phyloP scores from a whole-genome alignment of 306 rosid species.

The Medicago truncatula region MtrunA17r5.0-ANR NC_053042.1:2340001-2340500 shows the following conservation, averaged over 20 bases:
- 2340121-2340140: conserved; percentile 3
- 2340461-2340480: conserved; percentile 79
- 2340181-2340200: background rate
- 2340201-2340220: conserved; percentile 7
- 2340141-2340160: background rate
- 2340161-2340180: background rate
- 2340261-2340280: background rate
- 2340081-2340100: background rate
- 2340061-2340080: background rate
- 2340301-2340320: conserved; percentile 3
- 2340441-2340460: conserved; percentile 80
- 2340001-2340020: conserved; percentile 1
- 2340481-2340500: conserved; percentile 78
- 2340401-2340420: conserved; percentile 44
- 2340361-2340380: background rate
- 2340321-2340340: background rate
- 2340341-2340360: background rate
- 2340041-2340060: background rate
- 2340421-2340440: conserved; percentile 92
- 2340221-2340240: background rate
- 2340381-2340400: conserved; percentile 17
- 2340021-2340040: background rate
- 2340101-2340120: conserved; percentile 8
- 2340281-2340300: background rate
- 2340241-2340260: background rate